A percentile compares a stretch with the other conserved stretches of the same genome.
phyloP scores from a whole-genome alignment of 2,329 filamentous ascomycete genomes.

The Phaeoacremonium minimum region DNA sequence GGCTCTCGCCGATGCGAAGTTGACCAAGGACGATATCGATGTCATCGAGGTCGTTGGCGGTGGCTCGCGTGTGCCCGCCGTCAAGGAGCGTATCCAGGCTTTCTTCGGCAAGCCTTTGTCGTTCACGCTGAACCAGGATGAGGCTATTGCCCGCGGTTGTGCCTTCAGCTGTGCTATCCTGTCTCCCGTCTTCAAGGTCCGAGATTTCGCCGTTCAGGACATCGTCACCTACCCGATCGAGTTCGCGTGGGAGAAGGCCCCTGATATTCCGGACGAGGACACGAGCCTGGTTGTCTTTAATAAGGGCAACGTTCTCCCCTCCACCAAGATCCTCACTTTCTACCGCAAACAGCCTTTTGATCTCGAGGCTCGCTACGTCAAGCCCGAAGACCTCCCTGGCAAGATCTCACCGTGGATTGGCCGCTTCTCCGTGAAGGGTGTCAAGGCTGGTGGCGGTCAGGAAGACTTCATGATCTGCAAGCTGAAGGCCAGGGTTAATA shows the following conservation, averaged over 20 bases:
- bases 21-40: constrained; percentile 90
- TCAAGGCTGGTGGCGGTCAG: constrained; percentile 80
- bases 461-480: constrained; percentile 99
- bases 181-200: constrained; percentile 95
- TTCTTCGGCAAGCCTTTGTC: constrained; percentile 93
- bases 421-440: constrained; percentile 94
- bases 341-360: constrained; percentile 98
- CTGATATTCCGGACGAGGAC: constrained; percentile 97
- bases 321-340: constrained; percentile 98
- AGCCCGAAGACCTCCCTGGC: constrained; percentile 80
- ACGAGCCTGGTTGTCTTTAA: constrained; percentile 97
- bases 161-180: constrained; percentile 97
- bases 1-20: constrained; percentile 88
- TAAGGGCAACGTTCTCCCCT: constrained; percentile 93
- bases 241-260: constrained; percentile 97
- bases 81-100: constrained; percentile 84
- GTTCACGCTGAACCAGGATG: constrained; percentile 97
- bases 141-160: constrained; percentile 91
- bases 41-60: constrained; percentile 90
- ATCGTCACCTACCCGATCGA: constrained; percentile 98
- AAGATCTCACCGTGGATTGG: constrained; percentile 95
- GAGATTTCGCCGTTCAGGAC: constrained; percentile 96
- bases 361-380: constrained; percentile 88
- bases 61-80: constrained; percentile 84
- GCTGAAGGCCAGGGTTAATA: constrained; percentile 93